phyloP scores from a whole-genome alignment of 345 rosid species.

The Dimocarpus longan region DNA sequence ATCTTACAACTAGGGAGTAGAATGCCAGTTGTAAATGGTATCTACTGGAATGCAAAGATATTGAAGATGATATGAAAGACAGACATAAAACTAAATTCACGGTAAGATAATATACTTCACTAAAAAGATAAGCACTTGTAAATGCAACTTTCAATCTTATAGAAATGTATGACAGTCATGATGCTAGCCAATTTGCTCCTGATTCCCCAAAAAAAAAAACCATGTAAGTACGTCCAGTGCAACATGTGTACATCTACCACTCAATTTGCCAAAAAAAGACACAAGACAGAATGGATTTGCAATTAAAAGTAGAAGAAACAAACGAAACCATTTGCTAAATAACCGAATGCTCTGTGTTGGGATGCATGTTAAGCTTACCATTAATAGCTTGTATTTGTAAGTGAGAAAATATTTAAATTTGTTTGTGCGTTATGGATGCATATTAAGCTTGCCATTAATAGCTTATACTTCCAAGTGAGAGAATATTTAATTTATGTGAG shows the following conservation, averaged over 20 bases:
- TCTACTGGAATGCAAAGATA: not conserved
- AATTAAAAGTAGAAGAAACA: not conserved
- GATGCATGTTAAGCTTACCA: not conserved
- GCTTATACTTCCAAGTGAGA: not conserved
- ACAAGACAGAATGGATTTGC: slow-evolving; percentile 6
- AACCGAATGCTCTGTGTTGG: slow-evolving; percentile 1
- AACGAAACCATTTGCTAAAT: not conserved
- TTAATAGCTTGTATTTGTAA: not conserved
- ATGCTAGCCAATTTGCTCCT: not conserved
- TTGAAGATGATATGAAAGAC: not conserved
- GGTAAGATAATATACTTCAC: not conserved
- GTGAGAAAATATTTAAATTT: not conserved
- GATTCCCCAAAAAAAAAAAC: not conserved
- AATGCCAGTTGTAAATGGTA: slow-evolving; percentile 6
- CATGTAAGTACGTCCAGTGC: not conserved
- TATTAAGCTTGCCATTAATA: not conserved
- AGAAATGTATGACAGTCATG: not conserved
- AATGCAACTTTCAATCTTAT: not conserved
- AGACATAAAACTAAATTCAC: not conserved
- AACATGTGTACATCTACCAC: not conserved
- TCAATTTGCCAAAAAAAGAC: slow-evolving; percentile 9
- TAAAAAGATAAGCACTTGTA: not conserved
- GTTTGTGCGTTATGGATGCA: too few relatives aligned
- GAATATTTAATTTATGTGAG: not conserved
- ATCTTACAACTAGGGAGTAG: not conserved